Evolutionary conservation across 192 early-diverging fungal genomes (phyloP), one percentile per base, ranked within the genome.

Genomic region (Backusella luteola): DNA sequence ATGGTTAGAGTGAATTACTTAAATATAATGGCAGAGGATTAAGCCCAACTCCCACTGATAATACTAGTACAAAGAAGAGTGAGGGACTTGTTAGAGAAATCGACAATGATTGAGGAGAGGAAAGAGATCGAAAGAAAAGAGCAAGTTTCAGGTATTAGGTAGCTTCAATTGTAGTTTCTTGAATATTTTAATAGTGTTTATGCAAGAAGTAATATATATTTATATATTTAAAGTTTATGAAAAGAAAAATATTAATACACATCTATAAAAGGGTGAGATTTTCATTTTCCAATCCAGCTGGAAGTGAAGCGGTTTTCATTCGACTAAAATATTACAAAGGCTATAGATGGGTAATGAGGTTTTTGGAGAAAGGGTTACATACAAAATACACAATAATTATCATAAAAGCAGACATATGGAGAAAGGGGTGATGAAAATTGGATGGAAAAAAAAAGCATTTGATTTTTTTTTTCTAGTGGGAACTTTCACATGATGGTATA

Each of bases 401-500:
- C 34, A 38, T 38, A 69, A 21, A 39, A 39, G 19, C 38, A 39
- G n/a, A 38, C n/a, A 38, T 19, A 38, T 36, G 36, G 67, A 36
- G 19, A 69, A n/a, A 23, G 38, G 9, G 38, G 9, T 39, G 38
- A 11, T 21, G 34, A 69, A 38, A 69, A 15, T 21, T 6, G 7
- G 9, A 36, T 14, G 3, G 66, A 36, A 34, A 35, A 67, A 29
- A 29, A 67, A 34, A 67, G 12, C 17, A 67, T n/a, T 26, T 66
- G 66, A 66, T 34, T 66, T 29, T 34, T 29, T 34, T 49, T 49
- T 49, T 59, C n/a, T 56, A 2, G 2, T 23, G 4, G 11, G 11
- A 63, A 21, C 8, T 63, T 63, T 29, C 56, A 63, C 56, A 63
- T 63, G 56, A 63, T 63, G 56, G 56, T 63, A 68, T 68, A 36